A percentile compares a stretch with the other conserved stretches of the same genome.
Evolutionary conservation across 495 filamentous ascomycete species (phyloP).

Genomic region (Talaromyces liani): DNA sequence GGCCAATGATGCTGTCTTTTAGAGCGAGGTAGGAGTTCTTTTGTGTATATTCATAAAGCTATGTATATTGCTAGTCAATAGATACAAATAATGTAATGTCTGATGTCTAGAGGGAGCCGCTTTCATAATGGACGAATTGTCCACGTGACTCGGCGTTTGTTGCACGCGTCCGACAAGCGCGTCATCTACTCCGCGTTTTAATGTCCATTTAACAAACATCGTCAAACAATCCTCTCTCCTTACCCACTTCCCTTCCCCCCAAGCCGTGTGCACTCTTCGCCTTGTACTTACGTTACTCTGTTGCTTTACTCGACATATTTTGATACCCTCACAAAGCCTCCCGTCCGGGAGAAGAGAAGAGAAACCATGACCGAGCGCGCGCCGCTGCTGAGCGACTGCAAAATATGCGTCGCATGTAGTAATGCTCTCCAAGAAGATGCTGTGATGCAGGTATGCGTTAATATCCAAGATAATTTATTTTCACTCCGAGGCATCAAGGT

Average conservation of each 20-base stretch:
- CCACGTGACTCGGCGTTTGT: slow-evolving; percentile 5
- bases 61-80: too few species aligned
- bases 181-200: slow-evolving; percentile 2
- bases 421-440: slow-evolving; percentile 42
- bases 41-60: too few species aligned
- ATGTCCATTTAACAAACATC: not conserved
- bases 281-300: not conserved
- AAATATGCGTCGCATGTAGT: slow-evolving; percentile 32
- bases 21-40: too few species aligned
- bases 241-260: not conserved
- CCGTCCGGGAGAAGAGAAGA: not conserved
- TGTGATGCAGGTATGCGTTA: slow-evolving; percentile 29
- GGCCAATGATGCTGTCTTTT: too few species aligned
- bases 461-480: not conserved
- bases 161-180: not conserved
- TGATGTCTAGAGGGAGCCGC: too few species aligned
- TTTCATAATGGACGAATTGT: not conserved
- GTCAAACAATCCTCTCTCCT: not conserved
- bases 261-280: not conserved
- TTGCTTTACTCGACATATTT: not conserved
- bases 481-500: not conserved
- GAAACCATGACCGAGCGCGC: slow-evolving; percentile 23
- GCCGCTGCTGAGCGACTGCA: slow-evolving; percentile 37
- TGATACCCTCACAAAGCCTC: not conserved
- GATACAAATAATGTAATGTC: too few species aligned